Conservation (phyloP, 371 early-diverging fungal species). For the Chytridiales sp. region DNA sequence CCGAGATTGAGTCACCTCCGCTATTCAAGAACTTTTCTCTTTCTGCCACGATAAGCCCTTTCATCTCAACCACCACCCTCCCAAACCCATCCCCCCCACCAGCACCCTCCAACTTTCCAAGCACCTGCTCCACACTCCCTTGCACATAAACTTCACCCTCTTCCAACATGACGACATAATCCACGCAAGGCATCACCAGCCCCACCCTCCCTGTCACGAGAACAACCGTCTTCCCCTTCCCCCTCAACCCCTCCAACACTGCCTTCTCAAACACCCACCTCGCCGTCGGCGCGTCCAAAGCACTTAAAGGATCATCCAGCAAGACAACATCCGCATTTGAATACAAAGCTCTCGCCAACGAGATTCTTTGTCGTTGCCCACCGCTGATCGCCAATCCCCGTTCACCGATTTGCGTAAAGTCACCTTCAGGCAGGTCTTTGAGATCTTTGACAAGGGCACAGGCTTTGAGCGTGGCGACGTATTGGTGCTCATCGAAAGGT, state of each 20-base stretch:
- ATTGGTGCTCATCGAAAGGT: constrained; percentile 22
- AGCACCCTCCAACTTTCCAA: constrained; percentile 9
- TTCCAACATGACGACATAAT: constrained; percentile 68
- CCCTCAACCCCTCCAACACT: constrained; percentile 52
- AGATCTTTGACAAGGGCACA: constrained; percentile 35
- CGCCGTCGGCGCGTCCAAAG: constrained; percentile 87
- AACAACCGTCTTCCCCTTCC: constrained; percentile 26
- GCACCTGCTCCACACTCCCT: constrained; percentile 45
- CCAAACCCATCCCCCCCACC: not conserved
- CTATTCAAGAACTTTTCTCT: constrained; percentile 3
- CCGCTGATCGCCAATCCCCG: constrained; percentile 27
- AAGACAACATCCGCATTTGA: constrained; percentile 24
- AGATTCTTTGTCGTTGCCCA: constrained; percentile 54
- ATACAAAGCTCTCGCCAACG: constrained; percentile 52
- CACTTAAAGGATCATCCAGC: constrained; percentile 32
- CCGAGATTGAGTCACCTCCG: not conserved
- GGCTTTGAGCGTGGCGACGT: constrained; percentile 25
- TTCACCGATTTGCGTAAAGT: constrained; percentile 44
- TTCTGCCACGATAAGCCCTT: constrained; percentile 3
- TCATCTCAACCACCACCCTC: constrained; percentile 6
- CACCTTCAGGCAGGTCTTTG: constrained; percentile 33
- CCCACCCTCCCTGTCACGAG: constrained; percentile 28
- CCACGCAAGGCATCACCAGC: constrained; percentile 63
- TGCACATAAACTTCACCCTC: constrained; percentile 64
- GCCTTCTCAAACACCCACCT: constrained; percentile 62